Conservation (phyloP, 805 yeast species). For the Ogataea kodamae region DNA sequence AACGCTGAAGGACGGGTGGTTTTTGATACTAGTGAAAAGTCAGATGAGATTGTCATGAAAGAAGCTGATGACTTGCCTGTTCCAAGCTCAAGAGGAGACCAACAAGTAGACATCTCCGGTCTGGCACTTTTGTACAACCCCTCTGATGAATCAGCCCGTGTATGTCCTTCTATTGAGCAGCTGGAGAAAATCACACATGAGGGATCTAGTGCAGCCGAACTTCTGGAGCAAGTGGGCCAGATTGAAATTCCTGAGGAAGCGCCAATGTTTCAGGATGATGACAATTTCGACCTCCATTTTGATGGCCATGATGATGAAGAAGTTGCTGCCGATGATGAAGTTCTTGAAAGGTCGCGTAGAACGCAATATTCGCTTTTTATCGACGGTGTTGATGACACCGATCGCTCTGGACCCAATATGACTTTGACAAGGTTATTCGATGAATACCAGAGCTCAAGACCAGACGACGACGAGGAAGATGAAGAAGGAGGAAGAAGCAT, state of each 20-base stretch:
- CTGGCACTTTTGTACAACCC: constrained; percentile 18
- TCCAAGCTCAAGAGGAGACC: not conserved
- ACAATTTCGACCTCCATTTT: constrained; percentile 17
- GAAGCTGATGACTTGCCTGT: constrained; percentile 10
- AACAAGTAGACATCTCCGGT: constrained; percentile 10
- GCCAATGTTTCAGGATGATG: constrained; percentile 21
- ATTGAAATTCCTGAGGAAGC: constrained; percentile 18
- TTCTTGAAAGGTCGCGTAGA: constrained; percentile 17
- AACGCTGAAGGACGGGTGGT: constrained; percentile 46
- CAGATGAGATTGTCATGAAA: constrained; percentile 15
- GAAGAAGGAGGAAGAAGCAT: constrained; percentile 43
- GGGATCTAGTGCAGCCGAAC: constrained; percentile 26
- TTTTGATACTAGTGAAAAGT: constrained; percentile 41
- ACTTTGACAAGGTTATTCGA: constrained; percentile 34
- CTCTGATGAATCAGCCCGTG: constrained; percentile 32
- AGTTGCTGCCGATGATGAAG: constrained; percentile 22
- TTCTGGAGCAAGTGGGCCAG: constrained; percentile 27
- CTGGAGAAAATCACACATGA: constrained; percentile 38
- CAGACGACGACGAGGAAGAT: constrained; percentile 26
- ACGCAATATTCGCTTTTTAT: constrained; percentile 33
- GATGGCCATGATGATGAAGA: constrained; percentile 25
- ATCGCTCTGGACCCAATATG: constrained; percentile 30
- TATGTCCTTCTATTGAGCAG: constrained; percentile 72
- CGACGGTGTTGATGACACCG: constrained; percentile 29
- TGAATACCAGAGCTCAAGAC: constrained; percentile 24